Evolutionary conservation across 345 rosid species (phyloP), one percentile per base, ranked within the genome.

Genomic region (Gossypium raimondii): DNA sequence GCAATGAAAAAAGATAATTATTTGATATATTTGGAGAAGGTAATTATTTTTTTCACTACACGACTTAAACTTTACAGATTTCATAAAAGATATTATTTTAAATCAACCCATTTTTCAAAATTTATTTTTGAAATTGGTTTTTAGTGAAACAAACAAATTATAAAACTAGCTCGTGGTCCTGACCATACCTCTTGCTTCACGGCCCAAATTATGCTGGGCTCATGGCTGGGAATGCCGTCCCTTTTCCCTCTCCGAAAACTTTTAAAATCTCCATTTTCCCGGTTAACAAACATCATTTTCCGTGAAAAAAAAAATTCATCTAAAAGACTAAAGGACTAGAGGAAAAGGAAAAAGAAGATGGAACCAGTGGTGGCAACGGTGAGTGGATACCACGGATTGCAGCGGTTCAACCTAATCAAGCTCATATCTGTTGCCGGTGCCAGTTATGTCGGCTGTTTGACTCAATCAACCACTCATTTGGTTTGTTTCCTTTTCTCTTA

Each of bases 301-400:
- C 22, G 24, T 17, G 41, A 5, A 9, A 8, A 69, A 50, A 27
- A 25, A 25, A 4, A 73, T 82, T 73, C 24, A 16, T 69, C 58
- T 48, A 47, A 45, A 66, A 43, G 44, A 59, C 41, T 34, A 34
- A 5, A 16, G 2, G 48, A 2, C 7, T 17, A 41, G 1, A 41
- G 4, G 3, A 9, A 25, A 3, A 2, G 7, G 8, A 66, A 63
- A 80, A 92, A 89, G 44, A 92, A 89, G 44, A 92, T 95, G 99
- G 94, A 90, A 29, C 78, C 88, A 6, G 97, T 95, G 76, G 88
- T 95, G 11, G 98, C 94, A n/a, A 86, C 98, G 0, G 97, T 93
- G 3, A 93, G 94, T 65, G 99, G 99, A 1, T 95, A 93, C 85
- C 88, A 87, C 14, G 98, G 97, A 4, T 70, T 85, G 12, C 94